Evolutionary conservation across 2,329 filamentous ascomycete species (phyloP).

Genomic region (Lasiodiplodia sp.): DNA sequence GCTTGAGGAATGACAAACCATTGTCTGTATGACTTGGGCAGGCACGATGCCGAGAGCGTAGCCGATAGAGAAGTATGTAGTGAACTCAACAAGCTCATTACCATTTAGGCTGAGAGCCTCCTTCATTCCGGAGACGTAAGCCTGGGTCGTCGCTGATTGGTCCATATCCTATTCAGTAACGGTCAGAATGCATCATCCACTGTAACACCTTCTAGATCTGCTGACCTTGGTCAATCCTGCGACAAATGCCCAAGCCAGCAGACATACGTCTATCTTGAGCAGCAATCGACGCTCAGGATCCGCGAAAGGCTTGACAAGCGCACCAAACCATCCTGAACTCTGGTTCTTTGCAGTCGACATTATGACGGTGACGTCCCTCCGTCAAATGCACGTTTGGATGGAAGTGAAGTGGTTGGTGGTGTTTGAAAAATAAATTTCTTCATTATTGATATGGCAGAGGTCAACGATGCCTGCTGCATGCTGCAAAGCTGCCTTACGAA

Average conservation of each 20-base stretch:
- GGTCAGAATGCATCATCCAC: constrained; percentile 51
- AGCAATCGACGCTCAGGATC: constrained; percentile 28
- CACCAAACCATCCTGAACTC: neutral
- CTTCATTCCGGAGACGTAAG: constrained; percentile 34
- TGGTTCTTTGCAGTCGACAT: neutral
- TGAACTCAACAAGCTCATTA: constrained; percentile 33
- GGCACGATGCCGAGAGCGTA: constrained; percentile 23
- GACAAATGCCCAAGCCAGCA: constrained; percentile 32
- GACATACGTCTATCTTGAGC: constrained; percentile 31
- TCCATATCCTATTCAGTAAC: constrained; percentile 64
- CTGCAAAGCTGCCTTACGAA: constrained; percentile 6
- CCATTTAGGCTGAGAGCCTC: constrained; percentile 32
- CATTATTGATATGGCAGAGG: neutral
- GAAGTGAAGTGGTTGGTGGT: too few species aligned
- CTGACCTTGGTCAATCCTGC: constrained; percentile 52
- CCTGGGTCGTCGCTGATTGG: constrained; percentile 53
- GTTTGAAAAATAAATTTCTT: neutral
- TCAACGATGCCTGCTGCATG: neutral
- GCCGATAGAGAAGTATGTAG: constrained; percentile 29
- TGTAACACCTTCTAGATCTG: constrained; percentile 69
- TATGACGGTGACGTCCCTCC: neutral
- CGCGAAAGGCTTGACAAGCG: constrained; percentile 30
- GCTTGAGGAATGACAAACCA: constrained; percentile 31
- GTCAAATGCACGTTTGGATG: neutral
- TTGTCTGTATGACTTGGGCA: constrained; percentile 30